Percentiles rank a stretch among this genome's conserved stretches.
These are phyloP conservation scores for Chlamydomonas asymmetrica DNA, from an alignment of 139 green algal genomes.

Conservation along the genomic window DNA sequence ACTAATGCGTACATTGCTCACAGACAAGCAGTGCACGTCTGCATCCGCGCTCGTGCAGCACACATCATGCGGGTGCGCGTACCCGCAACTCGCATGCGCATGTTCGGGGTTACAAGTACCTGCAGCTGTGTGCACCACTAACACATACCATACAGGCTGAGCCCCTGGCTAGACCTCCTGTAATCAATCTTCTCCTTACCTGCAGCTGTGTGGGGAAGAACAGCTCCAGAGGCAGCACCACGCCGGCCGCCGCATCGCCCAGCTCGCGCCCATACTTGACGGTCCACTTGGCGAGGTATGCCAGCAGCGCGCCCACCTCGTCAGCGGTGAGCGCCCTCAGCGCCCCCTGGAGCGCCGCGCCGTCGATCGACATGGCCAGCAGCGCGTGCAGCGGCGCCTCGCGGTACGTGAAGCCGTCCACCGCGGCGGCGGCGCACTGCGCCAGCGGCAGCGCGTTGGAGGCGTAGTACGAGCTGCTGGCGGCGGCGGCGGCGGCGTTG, in stretches of 20 bases:
- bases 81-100: no score
- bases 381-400: conserved; percentile 37
- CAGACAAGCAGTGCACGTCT: no score
- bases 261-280: conserved; percentile 34
- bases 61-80: no score
- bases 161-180: neutral
- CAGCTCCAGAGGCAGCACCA: conserved; percentile 36
- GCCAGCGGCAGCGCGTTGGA: conserved; percentile 24
- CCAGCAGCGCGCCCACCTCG: conserved; percentile 41
- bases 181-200: conserved; percentile 4
- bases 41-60: no score
- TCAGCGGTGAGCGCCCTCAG: conserved; percentile 26
- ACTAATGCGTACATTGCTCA: no score
- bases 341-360: conserved; percentile 32
- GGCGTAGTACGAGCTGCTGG: no score
- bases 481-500: neutral
- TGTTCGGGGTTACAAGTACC: neutral
- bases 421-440: conserved; percentile 45
- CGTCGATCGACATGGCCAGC: conserved; percentile 34
- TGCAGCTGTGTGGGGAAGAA: conserved; percentile 35
- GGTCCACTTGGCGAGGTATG: conserved; percentile 51
- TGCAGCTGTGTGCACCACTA: neutral
- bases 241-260: conserved; percentile 4
- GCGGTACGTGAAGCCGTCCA: conserved; percentile 47
- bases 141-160: neutral